phyloP scores from a whole-genome alignment of 202 grass and related monocot species.

The Setaria italica region DNA sequence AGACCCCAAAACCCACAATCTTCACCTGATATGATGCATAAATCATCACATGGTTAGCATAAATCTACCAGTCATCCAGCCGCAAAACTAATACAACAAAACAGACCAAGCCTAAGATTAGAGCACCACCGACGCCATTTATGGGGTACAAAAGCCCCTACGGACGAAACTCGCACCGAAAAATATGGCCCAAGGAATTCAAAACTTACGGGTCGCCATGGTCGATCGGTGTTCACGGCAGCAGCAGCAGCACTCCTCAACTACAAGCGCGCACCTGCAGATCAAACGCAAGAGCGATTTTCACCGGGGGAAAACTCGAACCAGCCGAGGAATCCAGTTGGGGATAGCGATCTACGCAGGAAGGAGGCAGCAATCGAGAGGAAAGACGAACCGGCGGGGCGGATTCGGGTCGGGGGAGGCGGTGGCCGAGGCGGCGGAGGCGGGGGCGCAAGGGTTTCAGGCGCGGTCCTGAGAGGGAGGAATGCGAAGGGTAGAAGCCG shows the following conservation, averaged over 20 bases:
- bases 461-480: background rate
- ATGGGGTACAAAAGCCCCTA: background rate
- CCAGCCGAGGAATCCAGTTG: background rate
- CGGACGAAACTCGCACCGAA: background rate
- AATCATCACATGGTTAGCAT: background rate
- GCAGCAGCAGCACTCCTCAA: slow-evolving; percentile 30
- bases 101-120: background rate
- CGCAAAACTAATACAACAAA: background rate
- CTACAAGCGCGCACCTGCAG: slow-evolving; percentile 40
- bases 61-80: background rate
- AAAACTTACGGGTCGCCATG: slow-evolving; percentile 83
- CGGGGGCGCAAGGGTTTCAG: slow-evolving; percentile 35
- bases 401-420: background rate
- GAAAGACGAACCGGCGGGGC: slow-evolving; percentile 7
- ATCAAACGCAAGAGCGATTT: slow-evolving; percentile 42
- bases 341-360: background rate
- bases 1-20: background rate
- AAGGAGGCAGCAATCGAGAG: background rate
- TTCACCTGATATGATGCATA: background rate
- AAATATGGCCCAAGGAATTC: background rate
- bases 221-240: slow-evolving; percentile 28
- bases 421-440: slow-evolving; percentile 1
- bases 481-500: background rate
- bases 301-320: background rate
- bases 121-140: background rate